These are phyloP conservation scores for Lactarius pseudohatsudake DNA, from an alignment of 768 basidiomycete species.

Conservation along the genomic window DNA sequence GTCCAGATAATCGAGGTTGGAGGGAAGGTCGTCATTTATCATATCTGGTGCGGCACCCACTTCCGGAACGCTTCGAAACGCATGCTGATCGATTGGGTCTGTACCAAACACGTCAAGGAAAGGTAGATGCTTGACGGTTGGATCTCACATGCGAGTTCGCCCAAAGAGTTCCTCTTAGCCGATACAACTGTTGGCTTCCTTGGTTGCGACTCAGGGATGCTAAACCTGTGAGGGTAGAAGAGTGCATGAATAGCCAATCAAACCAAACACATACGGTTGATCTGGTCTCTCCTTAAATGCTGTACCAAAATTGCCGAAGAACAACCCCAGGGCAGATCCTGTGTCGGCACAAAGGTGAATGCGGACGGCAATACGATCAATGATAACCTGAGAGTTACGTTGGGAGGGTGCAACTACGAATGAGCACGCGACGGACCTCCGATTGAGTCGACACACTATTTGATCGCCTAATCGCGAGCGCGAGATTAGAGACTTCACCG, in stretches of 20 bases:
- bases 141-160: conserved; percentile 34
- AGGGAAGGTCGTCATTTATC: conserved; percentile 89
- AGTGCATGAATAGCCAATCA: neutral
- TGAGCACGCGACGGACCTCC: conserved; percentile 13
- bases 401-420: neutral
- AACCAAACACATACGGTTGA: conserved; percentile 27
- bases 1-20: conserved; percentile 85
- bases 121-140: neutral
- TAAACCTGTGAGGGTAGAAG: conserved; percentile 5
- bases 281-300: conserved; percentile 41
- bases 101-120: conserved; percentile 4
- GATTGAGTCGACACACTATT: conserved; percentile 3
- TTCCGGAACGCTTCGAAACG: conserved; percentile 74
- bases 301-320: conserved; percentile 53
- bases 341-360: conserved; percentile 82
- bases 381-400: conserved; percentile 45
- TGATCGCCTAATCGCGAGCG: conserved; percentile 15
- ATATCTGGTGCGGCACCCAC: conserved; percentile 82
- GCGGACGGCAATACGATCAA: conserved; percentile 53
- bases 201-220: neutral
- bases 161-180: conserved; percentile 12
- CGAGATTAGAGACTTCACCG: conserved; percentile 54
- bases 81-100: conserved; percentile 81
- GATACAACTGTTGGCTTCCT: conserved; percentile 24
- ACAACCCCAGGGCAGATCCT: conserved; percentile 53